Evolutionary conservation across 225 moss, liverwort and hornwort species (phyloP).

Genomic region (Lunularia cruciata): DNA sequence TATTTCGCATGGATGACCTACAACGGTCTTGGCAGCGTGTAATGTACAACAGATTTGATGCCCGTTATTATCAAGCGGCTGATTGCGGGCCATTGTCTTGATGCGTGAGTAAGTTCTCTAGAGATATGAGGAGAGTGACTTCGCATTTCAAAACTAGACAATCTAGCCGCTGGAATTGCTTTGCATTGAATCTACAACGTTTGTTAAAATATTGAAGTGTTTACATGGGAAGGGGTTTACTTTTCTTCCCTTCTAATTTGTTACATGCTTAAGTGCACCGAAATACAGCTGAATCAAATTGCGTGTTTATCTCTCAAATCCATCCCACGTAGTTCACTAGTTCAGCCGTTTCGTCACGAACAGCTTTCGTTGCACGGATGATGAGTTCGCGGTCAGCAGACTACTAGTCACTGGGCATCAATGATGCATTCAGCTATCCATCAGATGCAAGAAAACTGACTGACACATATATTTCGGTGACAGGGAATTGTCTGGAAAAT

Average conservation of each 20-base stretch:
- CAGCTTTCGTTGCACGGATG: neutral
- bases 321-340: too few species aligned
- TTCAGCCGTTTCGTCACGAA: neutral
- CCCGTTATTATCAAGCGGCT: neutral
- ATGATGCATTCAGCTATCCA: neutral
- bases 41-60: neutral
- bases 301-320: too few species aligned
- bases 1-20: neutral
- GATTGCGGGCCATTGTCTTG: neutral
- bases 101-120: neutral
- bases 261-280: too few species aligned
- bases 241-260: neutral
- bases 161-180: constrained; percentile 1
- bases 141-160: neutral
- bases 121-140: too few species aligned
- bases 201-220: too few species aligned
- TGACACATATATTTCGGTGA: neutral
- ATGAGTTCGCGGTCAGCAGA: neutral
- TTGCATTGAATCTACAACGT: too few species aligned
- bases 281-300: too few species aligned
- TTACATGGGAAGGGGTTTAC: neutral
- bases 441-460: neutral
- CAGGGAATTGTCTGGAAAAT: neutral
- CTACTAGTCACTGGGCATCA: too few species aligned
- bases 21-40: neutral